phyloP scores from a whole-genome alignment of 176 grass and related monocot species.

The Poa annua region DNA sequence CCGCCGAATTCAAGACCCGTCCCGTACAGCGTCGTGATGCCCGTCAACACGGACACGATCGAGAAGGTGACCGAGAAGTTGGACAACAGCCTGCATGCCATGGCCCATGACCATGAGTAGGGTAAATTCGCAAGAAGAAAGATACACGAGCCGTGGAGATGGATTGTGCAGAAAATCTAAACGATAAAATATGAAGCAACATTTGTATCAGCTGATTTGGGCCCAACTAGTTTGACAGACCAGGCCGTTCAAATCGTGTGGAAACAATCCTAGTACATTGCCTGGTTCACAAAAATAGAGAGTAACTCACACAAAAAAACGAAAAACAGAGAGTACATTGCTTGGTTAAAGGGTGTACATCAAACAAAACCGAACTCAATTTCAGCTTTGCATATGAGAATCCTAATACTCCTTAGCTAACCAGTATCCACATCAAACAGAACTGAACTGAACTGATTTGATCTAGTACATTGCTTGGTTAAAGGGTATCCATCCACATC shows the following conservation, averaged over 20 bases:
- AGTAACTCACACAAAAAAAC: background rate
- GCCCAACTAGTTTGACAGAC: background rate
- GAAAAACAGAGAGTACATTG: background rate
- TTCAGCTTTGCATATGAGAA: background rate
- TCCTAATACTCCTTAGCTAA: too few relatives aligned
- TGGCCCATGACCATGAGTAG: too few relatives aligned
- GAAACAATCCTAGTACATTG: background rate
- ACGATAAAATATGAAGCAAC: background rate
- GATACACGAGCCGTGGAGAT: background rate
- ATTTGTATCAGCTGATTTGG: background rate
- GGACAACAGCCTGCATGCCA: conserved; percentile 54
- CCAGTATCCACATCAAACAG: background rate
- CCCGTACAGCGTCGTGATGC: conserved; percentile 79
- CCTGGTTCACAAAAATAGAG: too few relatives aligned
- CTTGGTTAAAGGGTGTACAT: background rate
- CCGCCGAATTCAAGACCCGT: conserved; percentile 78
- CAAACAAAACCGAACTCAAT: too few relatives aligned
- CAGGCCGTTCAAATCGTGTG: background rate
- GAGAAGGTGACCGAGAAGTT: conserved; percentile 83
- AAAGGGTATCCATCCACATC: background rate
- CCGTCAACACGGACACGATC: conserved; percentile 86
- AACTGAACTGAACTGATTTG: background rate
- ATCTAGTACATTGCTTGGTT: too few relatives aligned
- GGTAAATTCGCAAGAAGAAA: background rate
- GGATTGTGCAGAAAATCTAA: background rate